Conservation (phyloP, 495 filamentous ascomycete species). For the Bacidia gigantensis region DNA sequence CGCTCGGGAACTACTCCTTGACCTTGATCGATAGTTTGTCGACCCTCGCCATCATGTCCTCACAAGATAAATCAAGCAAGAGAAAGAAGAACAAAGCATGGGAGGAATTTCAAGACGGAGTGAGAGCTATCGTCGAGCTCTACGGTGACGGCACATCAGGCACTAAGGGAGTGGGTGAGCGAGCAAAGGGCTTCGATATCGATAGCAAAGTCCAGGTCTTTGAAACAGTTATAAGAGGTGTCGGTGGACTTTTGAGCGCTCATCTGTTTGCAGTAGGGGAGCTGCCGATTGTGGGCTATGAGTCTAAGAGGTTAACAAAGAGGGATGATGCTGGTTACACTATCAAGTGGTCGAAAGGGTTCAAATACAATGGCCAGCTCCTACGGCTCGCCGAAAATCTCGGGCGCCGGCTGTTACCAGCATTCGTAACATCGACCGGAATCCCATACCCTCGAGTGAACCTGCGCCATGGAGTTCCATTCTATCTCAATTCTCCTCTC, state of each 20-base stretch:
- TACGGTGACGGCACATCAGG: slow-evolving; percentile 75
- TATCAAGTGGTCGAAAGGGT: slow-evolving; percentile 59
- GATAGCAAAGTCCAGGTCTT: slow-evolving; percentile 98
- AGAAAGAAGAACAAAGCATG: slow-evolving; percentile 48
- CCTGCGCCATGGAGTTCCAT: slow-evolving; percentile 78
- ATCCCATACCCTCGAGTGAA: slow-evolving; percentile 93
- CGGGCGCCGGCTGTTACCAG: slow-evolving; percentile 68
- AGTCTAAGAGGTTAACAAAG: slow-evolving; percentile 32
- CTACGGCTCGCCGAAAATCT: slow-evolving; percentile 75
- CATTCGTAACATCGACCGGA: slow-evolving; percentile 79
- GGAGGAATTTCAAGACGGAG: slow-evolving; percentile 65
- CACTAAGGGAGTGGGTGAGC: slow-evolving; percentile 52
- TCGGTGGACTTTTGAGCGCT: slow-evolving; percentile 82
- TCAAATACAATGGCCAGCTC: slow-evolving; percentile 83
- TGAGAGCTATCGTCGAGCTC: slow-evolving; percentile 62
- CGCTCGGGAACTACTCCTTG: slow-evolving; percentile 90
- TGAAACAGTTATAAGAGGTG: slow-evolving; percentile 87
- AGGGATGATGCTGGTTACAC: slow-evolving; percentile 29
- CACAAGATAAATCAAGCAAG: slow-evolving; percentile 39
- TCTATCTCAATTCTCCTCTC: slow-evolving; percentile 68
- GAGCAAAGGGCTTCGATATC: slow-evolving; percentile 79
- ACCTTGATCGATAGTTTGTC: slow-evolving; percentile 91
- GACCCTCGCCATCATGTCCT: slow-evolving; percentile 81
- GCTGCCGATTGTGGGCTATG: slow-evolving; percentile 67
- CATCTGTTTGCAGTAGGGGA: slow-evolving; percentile 88